These are phyloP conservation scores for Phytopythium helicoides DNA, from an alignment of 352 stramenopile genomes.

Conservation along the genomic window DNA sequence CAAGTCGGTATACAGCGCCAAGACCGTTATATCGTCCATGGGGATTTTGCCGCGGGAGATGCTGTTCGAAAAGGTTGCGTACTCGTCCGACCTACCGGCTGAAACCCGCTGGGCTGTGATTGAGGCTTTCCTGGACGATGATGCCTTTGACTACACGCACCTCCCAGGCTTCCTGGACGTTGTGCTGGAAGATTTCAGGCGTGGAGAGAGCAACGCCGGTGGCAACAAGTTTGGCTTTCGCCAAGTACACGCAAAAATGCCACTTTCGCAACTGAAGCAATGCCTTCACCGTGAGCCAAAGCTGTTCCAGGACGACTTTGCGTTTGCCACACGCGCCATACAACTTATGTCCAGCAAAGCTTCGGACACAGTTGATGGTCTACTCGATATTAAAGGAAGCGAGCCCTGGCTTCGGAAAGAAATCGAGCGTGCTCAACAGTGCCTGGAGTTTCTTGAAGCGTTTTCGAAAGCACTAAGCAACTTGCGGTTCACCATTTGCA, in stretches of 20 bases:
- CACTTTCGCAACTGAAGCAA: conserved; percentile 28
- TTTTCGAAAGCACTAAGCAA: no score
- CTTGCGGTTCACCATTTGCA: no score
- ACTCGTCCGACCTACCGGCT: conserved; percentile 3
- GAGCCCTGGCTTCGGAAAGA: neutral
- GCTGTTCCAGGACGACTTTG: conserved; percentile 25
- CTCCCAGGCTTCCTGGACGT: conserved; percentile 40
- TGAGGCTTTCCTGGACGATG: conserved; percentile 36
- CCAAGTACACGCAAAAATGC: conserved; percentile 28
- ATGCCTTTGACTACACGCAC: conserved; percentile 33
- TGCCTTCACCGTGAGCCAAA: conserved; percentile 20
- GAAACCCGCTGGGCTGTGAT: conserved; percentile 20
- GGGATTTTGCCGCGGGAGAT: conserved; percentile 24
- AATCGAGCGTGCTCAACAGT: no score
- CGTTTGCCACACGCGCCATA: conserved; percentile 27
- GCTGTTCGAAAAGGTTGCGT: conserved; percentile 15
- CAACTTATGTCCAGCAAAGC: conserved; percentile 21
- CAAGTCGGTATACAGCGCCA: no score
- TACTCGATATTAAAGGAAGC: neutral
- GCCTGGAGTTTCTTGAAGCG: no score
- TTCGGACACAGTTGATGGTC: conserved; percentile 9
- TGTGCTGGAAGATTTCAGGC: conserved; percentile 39
- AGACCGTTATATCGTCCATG: no score
- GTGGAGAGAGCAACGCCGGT: conserved; percentile 10
- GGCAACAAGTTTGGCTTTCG: conserved; percentile 45